A percentile compares a stretch with the other conserved stretches of the same genome.
These are phyloP conservation scores for Hordeum pubiflorum DNA, from an alignment of 202 grass and related monocot species.

Conservation along the genomic window DNA sequence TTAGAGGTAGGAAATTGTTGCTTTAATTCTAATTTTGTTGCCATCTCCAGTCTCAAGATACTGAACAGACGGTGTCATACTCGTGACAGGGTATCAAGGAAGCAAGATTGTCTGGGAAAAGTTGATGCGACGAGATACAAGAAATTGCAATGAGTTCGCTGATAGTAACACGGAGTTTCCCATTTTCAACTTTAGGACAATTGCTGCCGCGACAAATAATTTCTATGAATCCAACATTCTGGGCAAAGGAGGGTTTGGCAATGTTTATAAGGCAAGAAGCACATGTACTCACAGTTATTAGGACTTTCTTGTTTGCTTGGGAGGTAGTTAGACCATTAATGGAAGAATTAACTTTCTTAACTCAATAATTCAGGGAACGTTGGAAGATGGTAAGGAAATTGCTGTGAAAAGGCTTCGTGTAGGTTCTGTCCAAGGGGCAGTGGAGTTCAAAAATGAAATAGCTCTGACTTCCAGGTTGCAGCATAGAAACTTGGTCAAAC, in stretches of 20 bases:
- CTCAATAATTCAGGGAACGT: conserved; percentile 25
- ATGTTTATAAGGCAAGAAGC: conserved; percentile 46
- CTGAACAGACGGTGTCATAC: background rate
- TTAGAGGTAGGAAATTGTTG: conserved; percentile 16
- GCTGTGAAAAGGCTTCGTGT: conserved; percentile 36
- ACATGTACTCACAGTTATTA: background rate
- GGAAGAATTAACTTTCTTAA: background rate
- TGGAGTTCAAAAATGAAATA: background rate
- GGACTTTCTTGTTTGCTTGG: background rate
- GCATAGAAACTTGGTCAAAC: conserved; percentile 46
- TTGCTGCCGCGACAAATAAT: conserved; percentile 26
- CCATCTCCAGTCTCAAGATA: background rate
- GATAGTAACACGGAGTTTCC: background rate
- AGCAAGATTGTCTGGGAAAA: background rate
- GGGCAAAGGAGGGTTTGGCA: conserved; percentile 49
- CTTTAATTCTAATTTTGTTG: background rate
- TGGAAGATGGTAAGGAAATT: conserved; percentile 17
- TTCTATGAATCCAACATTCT: conserved; percentile 30
- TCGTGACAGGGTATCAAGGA: background rate
- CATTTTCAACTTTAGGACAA: conserved; percentile 22
- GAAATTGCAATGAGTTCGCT: background rate
- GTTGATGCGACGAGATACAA: background rate
- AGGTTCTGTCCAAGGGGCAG: conserved; percentile 29
- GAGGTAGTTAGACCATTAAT: background rate
- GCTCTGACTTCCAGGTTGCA: conserved; percentile 38